phyloP scores from a whole-genome alignment of 495 filamentous ascomycete species.

The Usnea hakonensis region DNA sequence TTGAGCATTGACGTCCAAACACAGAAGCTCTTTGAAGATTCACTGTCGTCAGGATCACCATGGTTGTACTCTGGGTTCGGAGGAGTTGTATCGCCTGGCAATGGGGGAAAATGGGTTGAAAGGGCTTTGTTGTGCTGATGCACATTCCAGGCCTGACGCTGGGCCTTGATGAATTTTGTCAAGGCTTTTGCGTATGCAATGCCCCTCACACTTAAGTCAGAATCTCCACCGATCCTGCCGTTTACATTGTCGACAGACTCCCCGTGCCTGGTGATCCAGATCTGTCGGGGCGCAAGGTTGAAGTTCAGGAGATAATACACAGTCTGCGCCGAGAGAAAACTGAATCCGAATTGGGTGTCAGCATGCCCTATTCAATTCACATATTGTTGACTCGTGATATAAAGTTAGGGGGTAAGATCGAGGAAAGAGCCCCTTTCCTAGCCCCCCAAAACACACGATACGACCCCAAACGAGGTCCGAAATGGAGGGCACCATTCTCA shows the following conservation, averaged over 20 bases:
- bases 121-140: conserved; percentile 66
- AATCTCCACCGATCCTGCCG: conserved; percentile 79
- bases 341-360: background rate
- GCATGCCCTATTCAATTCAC: background rate
- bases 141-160: conserved; percentile 68
- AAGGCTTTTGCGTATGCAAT: conserved; percentile 63
- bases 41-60: conserved; percentile 37
- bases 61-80: conserved; percentile 75
- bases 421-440: background rate
- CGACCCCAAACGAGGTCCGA: background rate
- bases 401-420: background rate
- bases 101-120: conserved; percentile 68
- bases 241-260: conserved; percentile 72
- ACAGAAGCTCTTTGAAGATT: conserved; percentile 81
- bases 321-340: conserved; percentile 79
- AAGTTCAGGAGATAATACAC: conserved; percentile 93
- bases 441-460: background rate
- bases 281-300: conserved; percentile 88
- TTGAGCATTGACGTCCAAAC: conserved; percentile 98
- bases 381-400: background rate
- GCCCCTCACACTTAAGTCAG: conserved; percentile 68
- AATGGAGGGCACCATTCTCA: background rate
- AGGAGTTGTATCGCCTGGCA: conserved; percentile 82
- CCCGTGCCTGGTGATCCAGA: conserved; percentile 96
- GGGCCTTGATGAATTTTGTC: conserved; percentile 65